Conservation (phyloP, 2,329 filamentous ascomycete species). For the Rutstroemia sp. region DNA sequence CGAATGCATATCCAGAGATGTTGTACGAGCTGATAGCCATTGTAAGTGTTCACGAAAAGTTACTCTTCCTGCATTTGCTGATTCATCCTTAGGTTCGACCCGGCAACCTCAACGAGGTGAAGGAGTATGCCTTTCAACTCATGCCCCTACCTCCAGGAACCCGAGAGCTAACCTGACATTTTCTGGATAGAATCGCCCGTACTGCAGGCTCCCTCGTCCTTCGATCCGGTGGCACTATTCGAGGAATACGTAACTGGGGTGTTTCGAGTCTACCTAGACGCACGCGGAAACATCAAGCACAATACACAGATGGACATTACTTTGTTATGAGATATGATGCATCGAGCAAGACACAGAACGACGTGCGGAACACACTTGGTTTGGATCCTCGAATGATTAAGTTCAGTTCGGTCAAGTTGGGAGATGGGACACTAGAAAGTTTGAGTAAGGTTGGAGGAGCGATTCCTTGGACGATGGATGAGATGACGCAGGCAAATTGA, state of each 20-base stretch:
- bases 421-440: conserved; percentile 50
- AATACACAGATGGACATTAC: conserved; percentile 83
- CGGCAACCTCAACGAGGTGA: conserved; percentile 82
- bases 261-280: conserved; percentile 79
- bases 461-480: conserved; percentile 24
- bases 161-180: conserved; percentile 7
- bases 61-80: conserved; percentile 9
- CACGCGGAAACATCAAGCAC: conserved; percentile 71
- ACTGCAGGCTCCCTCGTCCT: conserved; percentile 80
- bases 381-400: conserved; percentile 89
- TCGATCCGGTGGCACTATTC: conserved; percentile 77
- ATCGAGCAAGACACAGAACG: conserved; percentile 63
- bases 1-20: conserved; percentile 49
- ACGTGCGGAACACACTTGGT: conserved; percentile 66
- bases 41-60: conserved; percentile 47
- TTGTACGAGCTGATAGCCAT: conserved; percentile 97
- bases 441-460: conserved; percentile 28
- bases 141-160: conserved; percentile 2
- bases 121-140: conserved; percentile 61
- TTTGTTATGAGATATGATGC: conserved; percentile 97
- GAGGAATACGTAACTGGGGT: conserved; percentile 93
- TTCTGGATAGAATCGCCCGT: conserved; percentile 65
- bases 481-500: background rate
- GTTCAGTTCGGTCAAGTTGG: conserved; percentile 80
- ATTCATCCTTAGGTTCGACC: conserved; percentile 67